These are phyloP conservation scores for Mortierella sp. DNA, from an alignment of 371 early-diverging fungal species.

Conservation along the genomic window DNA sequence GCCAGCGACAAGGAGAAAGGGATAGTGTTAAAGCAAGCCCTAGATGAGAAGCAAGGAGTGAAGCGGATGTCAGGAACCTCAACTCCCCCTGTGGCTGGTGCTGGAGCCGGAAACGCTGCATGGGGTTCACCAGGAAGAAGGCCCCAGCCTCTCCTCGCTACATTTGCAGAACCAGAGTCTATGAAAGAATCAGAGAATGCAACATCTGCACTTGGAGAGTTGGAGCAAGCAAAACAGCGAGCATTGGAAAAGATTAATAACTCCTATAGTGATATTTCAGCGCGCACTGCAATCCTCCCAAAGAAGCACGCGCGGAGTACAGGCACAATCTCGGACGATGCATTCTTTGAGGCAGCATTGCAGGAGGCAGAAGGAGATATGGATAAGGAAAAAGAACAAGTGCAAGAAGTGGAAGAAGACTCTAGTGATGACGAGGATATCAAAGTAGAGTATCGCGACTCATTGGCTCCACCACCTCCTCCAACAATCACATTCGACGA, in stretches of 20 bases:
- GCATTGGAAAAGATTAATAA: neutral
- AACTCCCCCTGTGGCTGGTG: no score
- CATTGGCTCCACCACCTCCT: slow-evolving; percentile 38
- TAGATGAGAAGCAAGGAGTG: neutral
- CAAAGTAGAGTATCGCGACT: slow-evolving; percentile 25
- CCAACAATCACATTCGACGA: slow-evolving; percentile 47
- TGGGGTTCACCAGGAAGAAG: slow-evolving; percentile 16
- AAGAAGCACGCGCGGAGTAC: slow-evolving; percentile 46
- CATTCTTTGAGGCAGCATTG: slow-evolving; percentile 50
- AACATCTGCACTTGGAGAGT: neutral
- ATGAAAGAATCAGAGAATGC: neutral
- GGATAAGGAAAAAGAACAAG: slow-evolving; percentile 5
- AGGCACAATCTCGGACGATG: slow-evolving; percentile 54
- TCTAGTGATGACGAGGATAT: slow-evolving; percentile 12
- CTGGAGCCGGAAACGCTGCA: neutral
- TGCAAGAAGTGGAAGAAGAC: slow-evolving; percentile 9
- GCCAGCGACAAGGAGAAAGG: slow-evolving; percentile 8
- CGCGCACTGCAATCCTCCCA: neutral
- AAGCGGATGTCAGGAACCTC: neutral
- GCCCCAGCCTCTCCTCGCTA: slow-evolving; percentile 34
- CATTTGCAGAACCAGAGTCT: slow-evolving; percentile 23
- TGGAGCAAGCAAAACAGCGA: slow-evolving; percentile 2
- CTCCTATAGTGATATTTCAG: neutral
- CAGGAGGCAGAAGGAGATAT: slow-evolving; percentile 32
- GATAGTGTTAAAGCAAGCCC: neutral